Evolutionary conservation across 768 basidiomycete genomes (phyloP).

Genomic region (Amanita exitialis): DNA sequence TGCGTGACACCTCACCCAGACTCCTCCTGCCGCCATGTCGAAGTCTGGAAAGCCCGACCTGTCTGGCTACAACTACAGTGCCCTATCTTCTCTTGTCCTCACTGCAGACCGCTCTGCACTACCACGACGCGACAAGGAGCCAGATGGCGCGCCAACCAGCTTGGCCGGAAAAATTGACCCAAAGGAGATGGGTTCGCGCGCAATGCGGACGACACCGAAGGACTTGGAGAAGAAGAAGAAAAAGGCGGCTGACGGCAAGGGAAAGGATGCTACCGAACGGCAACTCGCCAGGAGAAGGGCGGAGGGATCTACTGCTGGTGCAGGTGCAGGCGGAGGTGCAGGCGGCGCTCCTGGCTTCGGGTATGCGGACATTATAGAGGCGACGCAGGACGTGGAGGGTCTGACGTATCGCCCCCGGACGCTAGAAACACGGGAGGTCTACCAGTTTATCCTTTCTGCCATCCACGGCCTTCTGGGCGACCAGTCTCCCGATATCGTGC

Average conservation of each 20-base stretch:
- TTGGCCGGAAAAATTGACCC: constrained; percentile 86
- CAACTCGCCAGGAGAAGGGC: constrained; percentile 46
- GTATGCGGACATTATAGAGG: constrained; percentile 88
- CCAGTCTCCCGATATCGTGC: constrained; percentile 92
- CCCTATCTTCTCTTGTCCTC: constrained; percentile 89
- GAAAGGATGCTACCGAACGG: constrained; percentile 51
- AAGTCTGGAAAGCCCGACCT: constrained; percentile 58
- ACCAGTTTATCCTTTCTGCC: constrained; percentile 79
- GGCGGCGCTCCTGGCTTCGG: constrained; percentile 39
- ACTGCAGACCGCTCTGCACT: constrained; percentile 80
- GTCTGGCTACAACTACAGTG: constrained; percentile 92
- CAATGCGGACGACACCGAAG: constrained; percentile 71
- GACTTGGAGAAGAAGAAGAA: constrained; percentile 93
- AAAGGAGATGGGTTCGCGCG: constrained; percentile 90
- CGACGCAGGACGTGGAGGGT: constrained; percentile 89
- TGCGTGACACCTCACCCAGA: too few species aligned
- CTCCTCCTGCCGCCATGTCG: constrained; percentile 17
- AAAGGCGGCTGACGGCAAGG: constrained; percentile 55
- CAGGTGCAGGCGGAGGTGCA: constrained; percentile 12
- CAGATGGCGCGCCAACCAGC: constrained; percentile 92
- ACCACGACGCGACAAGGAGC: constrained; percentile 88
- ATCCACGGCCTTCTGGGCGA: constrained; percentile 85
- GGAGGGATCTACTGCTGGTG: constrained; percentile 29
- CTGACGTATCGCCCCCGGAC: constrained; percentile 89
- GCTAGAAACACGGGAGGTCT: constrained; percentile 89